Evolutionary conservation across 371 early-diverging fungal species (phyloP).

Genomic region (Rhizomucor pusillus): DNA sequence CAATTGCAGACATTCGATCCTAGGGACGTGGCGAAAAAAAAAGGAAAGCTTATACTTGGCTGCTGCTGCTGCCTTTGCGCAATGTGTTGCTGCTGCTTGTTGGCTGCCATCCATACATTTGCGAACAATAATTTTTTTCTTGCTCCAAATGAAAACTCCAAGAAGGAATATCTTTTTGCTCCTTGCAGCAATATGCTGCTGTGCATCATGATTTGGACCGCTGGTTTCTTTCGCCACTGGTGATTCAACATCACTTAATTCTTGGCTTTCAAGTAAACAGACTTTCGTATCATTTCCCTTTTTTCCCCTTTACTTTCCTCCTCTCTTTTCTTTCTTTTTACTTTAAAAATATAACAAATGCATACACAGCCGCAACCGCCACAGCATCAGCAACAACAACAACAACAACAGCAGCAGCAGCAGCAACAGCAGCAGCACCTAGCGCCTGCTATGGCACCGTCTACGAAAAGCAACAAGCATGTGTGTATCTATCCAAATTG

Average conservation of each 20-base stretch:
- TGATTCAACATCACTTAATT: constrained; percentile 4
- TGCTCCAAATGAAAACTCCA: too few relatives aligned
- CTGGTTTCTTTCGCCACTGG: constrained; percentile 3
- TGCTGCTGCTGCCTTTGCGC: too few relatives aligned
- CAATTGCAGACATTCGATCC: too few relatives aligned
- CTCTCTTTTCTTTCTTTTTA: constrained; percentile 1
- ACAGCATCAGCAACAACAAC: too few relatives aligned
- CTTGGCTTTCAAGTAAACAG: constrained; percentile 8
- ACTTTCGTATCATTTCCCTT: neutral
- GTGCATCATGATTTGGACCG: constrained; percentile 19
- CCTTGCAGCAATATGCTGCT: constrained; percentile 14
- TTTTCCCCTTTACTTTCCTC: constrained; percentile 14
- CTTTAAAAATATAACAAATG: neutral
- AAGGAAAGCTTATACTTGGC: too few relatives aligned
- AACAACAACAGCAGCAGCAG: neutral
- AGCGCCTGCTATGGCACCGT: constrained; percentile 27
- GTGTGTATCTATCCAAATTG: constrained; percentile 47
- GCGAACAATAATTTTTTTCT: too few relatives aligned
- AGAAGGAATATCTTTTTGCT: neutral
- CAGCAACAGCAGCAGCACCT: neutral
- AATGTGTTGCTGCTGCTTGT: too few relatives aligned
- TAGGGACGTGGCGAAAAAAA: too few relatives aligned
- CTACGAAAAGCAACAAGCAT: constrained; percentile 16
- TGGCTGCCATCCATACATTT: too few relatives aligned
- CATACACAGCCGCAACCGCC: too few relatives aligned